Evolutionary conservation across 208 protist species (phyloP).

Genomic region (Naegleria fowleri): DNA sequence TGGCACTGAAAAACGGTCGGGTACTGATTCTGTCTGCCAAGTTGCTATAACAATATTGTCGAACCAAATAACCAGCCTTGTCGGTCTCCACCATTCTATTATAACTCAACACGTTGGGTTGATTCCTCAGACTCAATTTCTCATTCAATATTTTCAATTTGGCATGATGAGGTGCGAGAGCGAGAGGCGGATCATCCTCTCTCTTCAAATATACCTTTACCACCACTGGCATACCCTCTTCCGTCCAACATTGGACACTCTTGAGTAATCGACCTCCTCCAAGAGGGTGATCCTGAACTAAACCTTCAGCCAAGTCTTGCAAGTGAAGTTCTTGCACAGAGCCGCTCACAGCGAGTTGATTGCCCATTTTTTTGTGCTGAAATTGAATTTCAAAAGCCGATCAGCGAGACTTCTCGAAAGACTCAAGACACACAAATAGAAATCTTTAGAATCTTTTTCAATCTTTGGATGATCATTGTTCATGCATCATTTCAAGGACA

Average conservation of each 20-base stretch:
- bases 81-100: constrained; percentile 24
- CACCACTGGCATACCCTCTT: constrained; percentile 16
- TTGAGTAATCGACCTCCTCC: constrained; percentile 22
- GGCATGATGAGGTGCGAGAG: neutral
- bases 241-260: constrained; percentile 27
- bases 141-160: constrained; percentile 9
- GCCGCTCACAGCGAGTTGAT: constrained; percentile 5
- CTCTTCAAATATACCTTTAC: constrained; percentile 27
- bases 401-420: no score
- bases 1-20: constrained; percentile 10
- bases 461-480: no score
- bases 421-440: no score
- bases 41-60: constrained; percentile 22
- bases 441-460: no score
- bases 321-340: constrained; percentile 22
- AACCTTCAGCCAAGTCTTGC: constrained; percentile 16
- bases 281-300: neutral
- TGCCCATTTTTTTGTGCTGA: constrained; percentile 20
- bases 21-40: constrained; percentile 20
- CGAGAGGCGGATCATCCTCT: neutral
- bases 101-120: constrained; percentile 22
- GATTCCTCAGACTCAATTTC: neutral
- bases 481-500: no score
- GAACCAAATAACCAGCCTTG: constrained; percentile 21
- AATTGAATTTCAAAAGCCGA: no score